These are phyloP conservation scores for Fraxinus angustifolia DNA, from an alignment of 305 asterid genomes.

Conservation along the genomic window DNA sequence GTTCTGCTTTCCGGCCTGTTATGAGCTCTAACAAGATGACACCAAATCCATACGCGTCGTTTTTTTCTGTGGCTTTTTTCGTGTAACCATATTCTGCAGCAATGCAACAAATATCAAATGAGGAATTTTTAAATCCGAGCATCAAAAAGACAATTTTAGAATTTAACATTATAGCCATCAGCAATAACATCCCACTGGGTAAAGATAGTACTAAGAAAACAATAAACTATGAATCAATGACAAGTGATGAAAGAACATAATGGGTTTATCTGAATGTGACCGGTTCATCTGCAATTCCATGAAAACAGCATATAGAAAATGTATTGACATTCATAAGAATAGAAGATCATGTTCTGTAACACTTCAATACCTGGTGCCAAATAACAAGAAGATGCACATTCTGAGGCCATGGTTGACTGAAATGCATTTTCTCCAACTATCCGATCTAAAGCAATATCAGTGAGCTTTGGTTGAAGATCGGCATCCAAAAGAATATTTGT, in stretches of 20 bases:
- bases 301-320: not conserved
- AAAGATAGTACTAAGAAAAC: not conserved
- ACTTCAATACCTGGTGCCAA: constrained; percentile 64
- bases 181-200: not conserved
- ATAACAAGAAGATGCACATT: constrained; percentile 56
- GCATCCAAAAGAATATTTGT: constrained; percentile 66
- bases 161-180: not conserved
- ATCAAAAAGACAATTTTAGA: not conserved
- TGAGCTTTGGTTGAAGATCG: constrained; percentile 71
- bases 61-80: constrained; percentile 67
- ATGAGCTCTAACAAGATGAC: constrained; percentile 68
- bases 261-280: not conserved
- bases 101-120: not conserved
- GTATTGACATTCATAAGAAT: not conserved
- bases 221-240: not conserved
- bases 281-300: not conserved
- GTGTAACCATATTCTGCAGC: constrained; percentile 59
- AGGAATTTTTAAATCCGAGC: not conserved
- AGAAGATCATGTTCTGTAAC: not conserved
- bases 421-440: constrained; percentile 54
- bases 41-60: constrained; percentile 63
- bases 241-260: not conserved
- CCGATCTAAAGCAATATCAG: constrained; percentile 64
- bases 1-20: constrained; percentile 66
- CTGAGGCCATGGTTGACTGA: constrained; percentile 47